These are phyloP conservation scores for Penicillium sp. DNA, from an alignment of 2,329 filamentous ascomycete genomes.

Conservation along the genomic window DNA sequence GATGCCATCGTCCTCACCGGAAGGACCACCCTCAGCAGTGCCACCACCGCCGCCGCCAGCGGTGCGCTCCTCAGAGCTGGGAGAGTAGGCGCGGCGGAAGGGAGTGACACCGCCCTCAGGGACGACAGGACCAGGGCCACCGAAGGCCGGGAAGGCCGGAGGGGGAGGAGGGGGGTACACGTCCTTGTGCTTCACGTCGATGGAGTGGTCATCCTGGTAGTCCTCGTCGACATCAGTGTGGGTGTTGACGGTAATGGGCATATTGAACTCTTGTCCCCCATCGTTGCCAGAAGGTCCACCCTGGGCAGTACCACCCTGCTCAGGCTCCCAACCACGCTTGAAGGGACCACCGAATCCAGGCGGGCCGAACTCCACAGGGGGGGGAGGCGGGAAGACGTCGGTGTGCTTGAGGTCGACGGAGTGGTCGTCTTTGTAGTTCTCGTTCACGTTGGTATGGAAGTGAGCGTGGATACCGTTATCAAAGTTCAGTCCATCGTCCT, in stretches of 20 bases:
- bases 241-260: conserved; percentile 12
- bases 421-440: conserved; percentile 18
- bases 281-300: conserved; percentile 25
- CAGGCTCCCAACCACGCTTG: conserved; percentile 13
- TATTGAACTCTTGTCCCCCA: conserved; percentile 20
- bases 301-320: conserved; percentile 15
- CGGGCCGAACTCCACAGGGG: background rate
- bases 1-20: conserved; percentile 17
- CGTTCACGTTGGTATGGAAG: conserved; percentile 14
- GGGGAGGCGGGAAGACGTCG: conserved; percentile 10
- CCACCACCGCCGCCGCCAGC: conserved; percentile 1
- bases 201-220: conserved; percentile 18
- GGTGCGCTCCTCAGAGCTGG: conserved; percentile 1
- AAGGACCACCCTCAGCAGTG: conserved; percentile 15
- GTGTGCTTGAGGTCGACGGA: conserved; percentile 17
- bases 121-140: conserved; percentile 3
- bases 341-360: conserved; percentile 6
- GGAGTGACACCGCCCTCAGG: background rate
- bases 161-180: conserved; percentile 7
- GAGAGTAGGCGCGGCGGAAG: conserved; percentile 13
- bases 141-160: background rate
- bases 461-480: conserved; percentile 6
- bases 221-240: conserved; percentile 13
- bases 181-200: conserved; percentile 14
- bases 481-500: conserved; percentile 12